Percentiles rank a stretch among this genome's conserved stretches.
Conservation (phyloP, 345 rosid species). For the Salix koriyanagi region DNA sequence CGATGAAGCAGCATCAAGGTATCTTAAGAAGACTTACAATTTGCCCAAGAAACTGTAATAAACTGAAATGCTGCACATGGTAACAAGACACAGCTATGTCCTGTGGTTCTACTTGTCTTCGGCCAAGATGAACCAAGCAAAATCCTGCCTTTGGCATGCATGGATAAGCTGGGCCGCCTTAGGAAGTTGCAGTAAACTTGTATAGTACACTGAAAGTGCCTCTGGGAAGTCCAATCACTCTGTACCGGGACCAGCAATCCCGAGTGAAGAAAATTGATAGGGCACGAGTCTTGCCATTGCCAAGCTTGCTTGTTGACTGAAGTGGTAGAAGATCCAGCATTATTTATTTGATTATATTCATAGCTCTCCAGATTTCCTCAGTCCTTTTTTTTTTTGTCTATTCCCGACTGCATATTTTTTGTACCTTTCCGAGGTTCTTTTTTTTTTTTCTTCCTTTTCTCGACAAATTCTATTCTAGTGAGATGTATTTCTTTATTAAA, state of each 20-base stretch:
- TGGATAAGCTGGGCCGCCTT: neutral
- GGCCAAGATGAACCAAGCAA: neutral
- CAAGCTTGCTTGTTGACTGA: neutral
- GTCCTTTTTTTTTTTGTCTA: neutral
- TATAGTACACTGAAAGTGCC: conserved; percentile 1
- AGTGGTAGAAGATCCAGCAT: neutral
- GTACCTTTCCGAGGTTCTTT: neutral
- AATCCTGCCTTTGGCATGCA: neutral
- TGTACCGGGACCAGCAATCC: neutral
- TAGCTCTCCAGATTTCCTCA: neutral
- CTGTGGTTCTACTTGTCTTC: neutral
- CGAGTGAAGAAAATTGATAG: neutral
- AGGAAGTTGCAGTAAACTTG: neutral
- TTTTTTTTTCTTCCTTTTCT: neutral
- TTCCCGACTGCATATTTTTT: neutral
- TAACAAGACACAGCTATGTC: neutral
- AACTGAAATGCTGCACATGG: neutral
- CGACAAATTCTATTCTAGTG: neutral
- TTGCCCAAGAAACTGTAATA: conserved; percentile 45
- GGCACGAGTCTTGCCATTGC: neutral
- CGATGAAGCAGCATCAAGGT: conserved; percentile 74
- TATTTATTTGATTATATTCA: conserved; percentile 8
- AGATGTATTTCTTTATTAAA: conserved; percentile 9
- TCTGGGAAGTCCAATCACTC: neutral
- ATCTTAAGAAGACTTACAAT: conserved; percentile 84